phyloP scores from a whole-genome alignment of 139 green algal genomes.

The Tetraselmis striata region DNA sequence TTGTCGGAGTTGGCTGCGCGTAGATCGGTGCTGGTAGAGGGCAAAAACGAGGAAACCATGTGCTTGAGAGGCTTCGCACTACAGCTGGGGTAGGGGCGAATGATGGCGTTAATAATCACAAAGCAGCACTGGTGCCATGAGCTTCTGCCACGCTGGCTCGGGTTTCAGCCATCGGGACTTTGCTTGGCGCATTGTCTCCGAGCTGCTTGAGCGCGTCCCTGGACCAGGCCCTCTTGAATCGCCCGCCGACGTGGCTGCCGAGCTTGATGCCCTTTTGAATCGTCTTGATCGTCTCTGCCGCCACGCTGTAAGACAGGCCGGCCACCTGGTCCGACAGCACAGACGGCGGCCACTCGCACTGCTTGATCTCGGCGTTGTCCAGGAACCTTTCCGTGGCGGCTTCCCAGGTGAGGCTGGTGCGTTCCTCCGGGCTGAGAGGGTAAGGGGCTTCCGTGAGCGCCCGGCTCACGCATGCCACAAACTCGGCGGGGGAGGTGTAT shows the following conservation, averaged over 20 bases:
- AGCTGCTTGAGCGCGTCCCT: background rate
- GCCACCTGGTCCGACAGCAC: conserved; percentile 29
- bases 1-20: too few relatives aligned
- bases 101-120: too few relatives aligned
- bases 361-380: conserved; percentile 23
- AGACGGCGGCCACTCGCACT: background rate
- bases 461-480: conserved; percentile 24
- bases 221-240: background rate
- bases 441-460: background rate
- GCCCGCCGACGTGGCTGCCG: background rate
- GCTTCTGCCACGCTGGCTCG: conserved; percentile 17
- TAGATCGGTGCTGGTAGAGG: too few relatives aligned
- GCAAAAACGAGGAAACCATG: too few relatives aligned
- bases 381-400: conserved; percentile 54
- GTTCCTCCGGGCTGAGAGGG: conserved; percentile 31
- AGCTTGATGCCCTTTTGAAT: background rate
- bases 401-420: conserved; percentile 47
- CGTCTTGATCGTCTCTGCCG: background rate
- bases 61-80: too few relatives aligned
- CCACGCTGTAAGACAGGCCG: background rate
- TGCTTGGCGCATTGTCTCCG: background rate
- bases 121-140: too few relatives aligned
- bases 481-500: conserved; percentile 53
- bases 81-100: too few relatives aligned
- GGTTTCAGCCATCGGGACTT: background rate